Conservation (phyloP, 1,284 basidiomycete species). For the Ceratobasidium sp. region DNA sequence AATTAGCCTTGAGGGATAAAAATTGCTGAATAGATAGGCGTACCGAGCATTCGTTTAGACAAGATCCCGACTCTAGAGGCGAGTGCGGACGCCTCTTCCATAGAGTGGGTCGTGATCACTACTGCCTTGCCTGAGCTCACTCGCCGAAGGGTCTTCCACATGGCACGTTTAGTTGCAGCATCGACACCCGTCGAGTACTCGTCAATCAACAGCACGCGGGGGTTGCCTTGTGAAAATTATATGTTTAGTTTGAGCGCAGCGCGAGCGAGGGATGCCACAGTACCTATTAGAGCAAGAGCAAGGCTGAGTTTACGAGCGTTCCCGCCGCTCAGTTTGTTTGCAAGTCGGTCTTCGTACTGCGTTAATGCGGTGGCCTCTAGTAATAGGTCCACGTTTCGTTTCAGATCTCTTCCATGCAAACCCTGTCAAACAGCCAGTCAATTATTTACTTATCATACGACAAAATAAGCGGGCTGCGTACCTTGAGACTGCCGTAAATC, state of each 20-base stretch:
- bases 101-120: conserved; percentile 70
- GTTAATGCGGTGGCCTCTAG: conserved; percentile 69
- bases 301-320: conserved; percentile 84
- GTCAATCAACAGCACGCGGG: conserved; percentile 81
- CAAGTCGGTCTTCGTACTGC: conserved; percentile 75
- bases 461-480: conserved; percentile 53
- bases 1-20: neutral
- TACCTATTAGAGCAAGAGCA: conserved; percentile 82
- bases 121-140: conserved; percentile 72
- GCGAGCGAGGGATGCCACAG: conserved; percentile 44
- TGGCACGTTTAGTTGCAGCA: conserved; percentile 84
- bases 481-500: conserved; percentile 56
- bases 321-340: conserved; percentile 79
- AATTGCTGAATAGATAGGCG: conserved; percentile 50
- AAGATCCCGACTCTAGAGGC: conserved; percentile 80
- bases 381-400: conserved; percentile 68
- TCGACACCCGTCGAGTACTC: conserved; percentile 88
- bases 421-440: conserved; percentile 62
- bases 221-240: conserved; percentile 68
- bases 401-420: conserved; percentile 65
- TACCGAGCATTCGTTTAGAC: conserved; percentile 74
- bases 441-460: conserved; percentile 59
- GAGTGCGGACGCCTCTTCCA: conserved; percentile 85
- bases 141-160: conserved; percentile 79
- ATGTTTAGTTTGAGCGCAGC: conserved; percentile 3